Evolutionary conservation across 2,329 filamentous ascomycete species (phyloP).

Genomic region (Claviceps arundinis): DNA sequence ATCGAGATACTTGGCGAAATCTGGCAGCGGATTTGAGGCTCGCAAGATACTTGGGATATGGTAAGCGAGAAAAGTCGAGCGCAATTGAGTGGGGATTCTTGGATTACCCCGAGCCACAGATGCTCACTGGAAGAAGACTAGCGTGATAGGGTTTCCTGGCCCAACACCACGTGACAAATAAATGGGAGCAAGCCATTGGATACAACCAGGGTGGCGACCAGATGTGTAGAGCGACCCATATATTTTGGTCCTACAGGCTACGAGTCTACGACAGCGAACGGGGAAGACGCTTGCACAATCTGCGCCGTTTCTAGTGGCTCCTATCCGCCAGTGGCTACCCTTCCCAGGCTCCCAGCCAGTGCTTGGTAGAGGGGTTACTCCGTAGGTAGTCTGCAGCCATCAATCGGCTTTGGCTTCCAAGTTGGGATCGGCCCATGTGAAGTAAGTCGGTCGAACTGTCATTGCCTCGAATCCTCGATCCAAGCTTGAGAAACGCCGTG

Average conservation of each 20-base stretch:
- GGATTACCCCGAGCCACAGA: slow-evolving; percentile 23
- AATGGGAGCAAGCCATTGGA: slow-evolving; percentile 9
- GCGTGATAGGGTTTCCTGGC: slow-evolving; percentile 25
- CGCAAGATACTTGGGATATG: slow-evolving; percentile 33
- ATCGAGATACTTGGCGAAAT: slow-evolving; percentile 37
- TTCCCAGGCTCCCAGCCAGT: neutral
- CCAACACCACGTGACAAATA: slow-evolving; percentile 23
- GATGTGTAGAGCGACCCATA: neutral
- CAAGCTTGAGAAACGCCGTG: neutral
- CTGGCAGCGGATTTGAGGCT: slow-evolving; percentile 42
- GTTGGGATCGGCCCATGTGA: no score
- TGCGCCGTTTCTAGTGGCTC: neutral
- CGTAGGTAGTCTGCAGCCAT: neutral
- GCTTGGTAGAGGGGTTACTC: neutral
- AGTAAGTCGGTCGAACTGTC: neutral
- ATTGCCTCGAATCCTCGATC: neutral
- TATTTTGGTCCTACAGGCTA: slow-evolving; percentile 6
- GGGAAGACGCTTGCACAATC: slow-evolving; percentile 6
- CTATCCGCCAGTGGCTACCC: neutral
- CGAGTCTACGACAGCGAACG: slow-evolving; percentile 7
- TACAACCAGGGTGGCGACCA: neutral
- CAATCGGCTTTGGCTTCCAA: neutral
- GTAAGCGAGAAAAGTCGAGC: slow-evolving; percentile 37
- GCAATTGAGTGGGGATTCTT: slow-evolving; percentile 20
- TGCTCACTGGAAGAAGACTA: slow-evolving; percentile 23